phyloP scores from a whole-genome alignment of 2,329 filamentous ascomycete genomes.

The Xylaria sp. region DNA sequence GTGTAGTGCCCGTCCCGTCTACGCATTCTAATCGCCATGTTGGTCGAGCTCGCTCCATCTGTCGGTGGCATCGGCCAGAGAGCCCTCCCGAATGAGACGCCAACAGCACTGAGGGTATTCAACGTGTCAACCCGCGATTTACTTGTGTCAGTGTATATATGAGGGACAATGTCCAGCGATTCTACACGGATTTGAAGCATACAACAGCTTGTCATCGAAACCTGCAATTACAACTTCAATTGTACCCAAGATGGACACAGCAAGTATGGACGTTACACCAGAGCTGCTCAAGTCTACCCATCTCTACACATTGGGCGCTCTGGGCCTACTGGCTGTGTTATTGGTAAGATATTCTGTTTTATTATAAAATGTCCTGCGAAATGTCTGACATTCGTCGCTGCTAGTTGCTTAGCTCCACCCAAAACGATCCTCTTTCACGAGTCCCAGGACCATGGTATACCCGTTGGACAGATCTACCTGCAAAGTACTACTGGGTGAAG shows the following conservation, averaged over 20 bases:
- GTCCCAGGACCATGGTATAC: constrained; percentile 34
- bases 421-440: constrained; percentile 23
- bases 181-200: background rate
- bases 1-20: no score
- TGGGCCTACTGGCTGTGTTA: constrained; percentile 16
- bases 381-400: background rate
- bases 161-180: background rate
- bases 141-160: background rate
- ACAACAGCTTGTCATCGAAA: background rate
- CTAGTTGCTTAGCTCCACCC: constrained; percentile 13
- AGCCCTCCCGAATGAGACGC: background rate
- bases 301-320: constrained; percentile 10
- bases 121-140: background rate
- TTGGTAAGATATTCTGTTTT: constrained; percentile 16
- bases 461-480: constrained; percentile 22
- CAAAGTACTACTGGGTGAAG: constrained; percentile 20
- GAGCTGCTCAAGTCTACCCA: constrained; percentile 9
- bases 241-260: background rate
- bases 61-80: constrained; percentile 14
- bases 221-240: background rate
- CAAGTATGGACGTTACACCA: constrained; percentile 2
- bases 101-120: background rate
- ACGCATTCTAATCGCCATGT: no score
- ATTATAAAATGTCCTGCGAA: background rate
- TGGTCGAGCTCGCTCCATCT: background rate